Conservation (phyloP, 2,329 filamentous ascomycete genomes). For the Cladophialophora psammophila region DNA sequence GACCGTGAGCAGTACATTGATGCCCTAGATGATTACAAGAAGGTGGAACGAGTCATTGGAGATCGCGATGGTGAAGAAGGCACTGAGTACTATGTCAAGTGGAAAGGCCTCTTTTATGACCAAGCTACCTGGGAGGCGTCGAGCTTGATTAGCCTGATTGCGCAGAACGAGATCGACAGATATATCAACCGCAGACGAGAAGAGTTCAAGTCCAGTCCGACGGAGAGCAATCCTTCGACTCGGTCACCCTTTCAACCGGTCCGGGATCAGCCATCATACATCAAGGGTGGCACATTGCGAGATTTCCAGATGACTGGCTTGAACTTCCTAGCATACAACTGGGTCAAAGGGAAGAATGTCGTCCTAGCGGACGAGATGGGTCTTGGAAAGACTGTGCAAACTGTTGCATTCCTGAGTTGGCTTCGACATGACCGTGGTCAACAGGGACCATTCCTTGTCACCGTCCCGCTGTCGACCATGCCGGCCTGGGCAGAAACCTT, state of each 20-base stretch:
- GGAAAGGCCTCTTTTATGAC: slow-evolving; percentile 93
- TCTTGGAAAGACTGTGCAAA: slow-evolving; percentile 96
- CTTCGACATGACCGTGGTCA: slow-evolving; percentile 86
- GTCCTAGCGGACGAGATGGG: slow-evolving; percentile 99
- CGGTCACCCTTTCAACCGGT: slow-evolving; percentile 75
- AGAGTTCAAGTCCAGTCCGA: slow-evolving; percentile 79
- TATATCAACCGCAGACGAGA: slow-evolving; percentile 84
- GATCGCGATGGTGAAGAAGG: slow-evolving; percentile 79
- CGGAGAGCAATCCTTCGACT: slow-evolving; percentile 77
- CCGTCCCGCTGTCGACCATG: slow-evolving; percentile 97
- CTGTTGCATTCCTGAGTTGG: slow-evolving; percentile 96
- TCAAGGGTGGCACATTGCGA: slow-evolving; percentile 82
- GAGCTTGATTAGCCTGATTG: slow-evolving; percentile 75
- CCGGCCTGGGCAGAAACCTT: slow-evolving; percentile 98
- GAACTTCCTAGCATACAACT: slow-evolving; percentile 96
- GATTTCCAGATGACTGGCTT: slow-evolving; percentile 93
- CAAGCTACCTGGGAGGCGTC: slow-evolving; percentile 92
- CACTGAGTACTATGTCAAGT: slow-evolving; percentile 92
- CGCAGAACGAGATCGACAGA: slow-evolving; percentile 89
- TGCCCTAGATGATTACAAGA: slow-evolving; percentile 85
- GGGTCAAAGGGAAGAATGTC: slow-evolving; percentile 92
- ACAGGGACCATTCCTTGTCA: slow-evolving; percentile 93
- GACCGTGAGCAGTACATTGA: slow-evolving; percentile 91
- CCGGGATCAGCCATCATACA: slow-evolving; percentile 82
- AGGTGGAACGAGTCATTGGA: slow-evolving; percentile 91